Conservation (phyloP, 1,284 basidiomycete species). For the Trichosporon sp. region DNA sequence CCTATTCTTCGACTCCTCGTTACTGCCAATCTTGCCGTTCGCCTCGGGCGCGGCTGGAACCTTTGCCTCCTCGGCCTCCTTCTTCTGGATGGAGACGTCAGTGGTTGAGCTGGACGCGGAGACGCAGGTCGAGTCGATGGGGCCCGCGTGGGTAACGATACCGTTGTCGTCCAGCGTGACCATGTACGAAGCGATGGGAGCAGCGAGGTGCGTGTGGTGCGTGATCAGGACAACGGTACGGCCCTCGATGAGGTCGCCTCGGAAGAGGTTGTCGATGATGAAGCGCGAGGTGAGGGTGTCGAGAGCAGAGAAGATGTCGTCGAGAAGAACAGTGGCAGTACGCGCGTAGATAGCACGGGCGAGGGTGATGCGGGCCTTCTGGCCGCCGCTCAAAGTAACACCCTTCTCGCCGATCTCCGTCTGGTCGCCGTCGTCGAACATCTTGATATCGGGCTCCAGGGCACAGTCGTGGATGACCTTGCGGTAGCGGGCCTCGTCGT, state of each 20-base stretch:
- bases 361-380: conserved; percentile 63
- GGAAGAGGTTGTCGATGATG: conserved; percentile 70
- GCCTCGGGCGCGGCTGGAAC: conserved; percentile 26
- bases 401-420: conserved; percentile 58
- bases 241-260: conserved; percentile 62
- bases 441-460: conserved; percentile 59
- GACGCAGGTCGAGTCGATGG: conserved; percentile 29
- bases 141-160: conserved; percentile 44
- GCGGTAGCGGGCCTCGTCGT: conserved; percentile 56
- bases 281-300: conserved; percentile 65
- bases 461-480: conserved; percentile 62
- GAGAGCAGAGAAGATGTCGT: conserved; percentile 48
- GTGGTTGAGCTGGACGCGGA: conserved; percentile 14
- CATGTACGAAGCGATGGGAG: conserved; percentile 61
- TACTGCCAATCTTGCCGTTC: conserved; percentile 32
- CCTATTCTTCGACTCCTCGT: conserved; percentile 28
- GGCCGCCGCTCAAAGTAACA: conserved; percentile 61
- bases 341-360: conserved; percentile 66
- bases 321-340: conserved; percentile 59
- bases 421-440: conserved; percentile 67
- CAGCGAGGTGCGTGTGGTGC: conserved; percentile 66
- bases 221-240: conserved; percentile 71
- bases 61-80: conserved; percentile 46
- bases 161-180: conserved; percentile 58
- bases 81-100: conserved; percentile 24